A percentile compares a stretch with the other conserved stretches of the same genome.
These are phyloP conservation scores for Phytophthora melonis DNA, from an alignment of 352 stramenopile genomes.

Conservation along the genomic window DNA sequence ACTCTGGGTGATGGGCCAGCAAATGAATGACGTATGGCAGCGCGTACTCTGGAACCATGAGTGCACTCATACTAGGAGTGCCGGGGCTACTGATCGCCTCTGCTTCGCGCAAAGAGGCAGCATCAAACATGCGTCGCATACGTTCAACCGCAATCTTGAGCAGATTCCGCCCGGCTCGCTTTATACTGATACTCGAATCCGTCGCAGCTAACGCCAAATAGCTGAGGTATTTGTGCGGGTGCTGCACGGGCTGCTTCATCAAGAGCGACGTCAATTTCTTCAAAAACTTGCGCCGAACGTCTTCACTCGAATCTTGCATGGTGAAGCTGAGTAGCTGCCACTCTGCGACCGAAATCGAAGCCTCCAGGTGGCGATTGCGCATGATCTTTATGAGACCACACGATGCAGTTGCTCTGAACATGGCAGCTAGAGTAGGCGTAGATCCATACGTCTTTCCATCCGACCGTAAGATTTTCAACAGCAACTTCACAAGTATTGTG, in stretches of 20 bases:
- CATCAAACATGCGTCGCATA: constrained; percentile 84
- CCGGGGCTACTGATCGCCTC: constrained; percentile 24
- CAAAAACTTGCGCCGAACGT: constrained; percentile 75
- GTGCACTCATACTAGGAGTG: constrained; percentile 36
- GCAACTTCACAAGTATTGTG: constrained; percentile 50
- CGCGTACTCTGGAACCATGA: constrained; percentile 88
- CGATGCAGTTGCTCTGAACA: constrained; percentile 61
- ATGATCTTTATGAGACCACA: constrained; percentile 74
- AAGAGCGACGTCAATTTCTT: constrained; percentile 81
- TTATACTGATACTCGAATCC: constrained; percentile 57
- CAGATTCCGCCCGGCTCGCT: constrained; percentile 64
- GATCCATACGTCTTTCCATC: constrained; percentile 62
- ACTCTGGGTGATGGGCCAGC: constrained; percentile 80
- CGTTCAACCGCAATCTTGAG: constrained; percentile 67
- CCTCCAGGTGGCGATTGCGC: constrained; percentile 64
- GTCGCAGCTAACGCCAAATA: constrained; percentile 76
- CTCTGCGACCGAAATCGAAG: constrained; percentile 55
- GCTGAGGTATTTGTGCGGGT: constrained; percentile 86
- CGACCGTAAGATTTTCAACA: constrained; percentile 73
- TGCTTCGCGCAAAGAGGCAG: constrained; percentile 39
- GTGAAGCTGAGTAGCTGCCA: constrained; percentile 86
- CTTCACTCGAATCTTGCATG: constrained; percentile 78
- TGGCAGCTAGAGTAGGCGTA: constrained; percentile 45
- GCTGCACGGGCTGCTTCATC: constrained; percentile 64
- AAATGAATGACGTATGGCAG: constrained; percentile 88